These are phyloP conservation scores for Saturnispora ahearnii DNA, from an alignment of 805 yeast species.

Conservation along the genomic window DNA sequence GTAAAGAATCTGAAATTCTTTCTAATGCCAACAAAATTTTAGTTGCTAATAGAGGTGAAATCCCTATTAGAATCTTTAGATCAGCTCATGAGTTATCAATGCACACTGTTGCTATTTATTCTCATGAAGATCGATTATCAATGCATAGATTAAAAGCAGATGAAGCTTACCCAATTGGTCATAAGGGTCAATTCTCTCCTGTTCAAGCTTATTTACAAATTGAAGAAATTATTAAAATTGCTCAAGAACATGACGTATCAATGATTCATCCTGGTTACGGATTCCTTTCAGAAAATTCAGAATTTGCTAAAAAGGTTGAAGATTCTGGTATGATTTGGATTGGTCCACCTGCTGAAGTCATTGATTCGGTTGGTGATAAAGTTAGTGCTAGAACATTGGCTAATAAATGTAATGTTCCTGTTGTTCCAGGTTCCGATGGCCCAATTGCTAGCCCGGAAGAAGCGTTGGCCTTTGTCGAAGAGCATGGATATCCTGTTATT, in stretches of 20 bases:
- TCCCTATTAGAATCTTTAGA: conserved; percentile 87
- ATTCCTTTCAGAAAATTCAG: conserved; percentile 92
- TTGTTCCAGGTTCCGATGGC: conserved; percentile 93
- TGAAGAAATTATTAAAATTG: conserved; percentile 80
- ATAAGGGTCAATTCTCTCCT: conserved; percentile 84
- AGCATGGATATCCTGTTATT: conserved; percentile 84
- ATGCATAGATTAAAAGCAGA: conserved; percentile 83
- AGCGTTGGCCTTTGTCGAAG: conserved; percentile 66
- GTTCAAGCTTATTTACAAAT: conserved; percentile 84
- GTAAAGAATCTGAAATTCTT: conserved; percentile 37
- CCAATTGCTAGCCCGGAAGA: conserved; percentile 61
- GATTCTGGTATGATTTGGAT: conserved; percentile 82
- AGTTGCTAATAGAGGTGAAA: conserved; percentile 96
- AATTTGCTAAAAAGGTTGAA: conserved; percentile 81
- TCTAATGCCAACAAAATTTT: conserved; percentile 63
- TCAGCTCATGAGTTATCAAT: conserved; percentile 80
- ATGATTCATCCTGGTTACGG: conserved; percentile 98
- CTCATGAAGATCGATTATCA: conserved; percentile 84
- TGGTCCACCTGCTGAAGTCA: conserved; percentile 95
- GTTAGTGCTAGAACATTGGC: conserved; percentile 97
- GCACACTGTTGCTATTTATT: conserved; percentile 76
- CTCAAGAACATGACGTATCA: conserved; percentile 73
- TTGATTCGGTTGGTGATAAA: conserved; percentile 82
- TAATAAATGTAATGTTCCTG: conserved; percentile 77
- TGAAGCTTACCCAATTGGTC: conserved; percentile 68